A percentile compares a stretch with the other conserved stretches of the same genome.
Conservation (phyloP, 805 yeast genomes). For the Isabelozyma pseudorhagii region DNA sequence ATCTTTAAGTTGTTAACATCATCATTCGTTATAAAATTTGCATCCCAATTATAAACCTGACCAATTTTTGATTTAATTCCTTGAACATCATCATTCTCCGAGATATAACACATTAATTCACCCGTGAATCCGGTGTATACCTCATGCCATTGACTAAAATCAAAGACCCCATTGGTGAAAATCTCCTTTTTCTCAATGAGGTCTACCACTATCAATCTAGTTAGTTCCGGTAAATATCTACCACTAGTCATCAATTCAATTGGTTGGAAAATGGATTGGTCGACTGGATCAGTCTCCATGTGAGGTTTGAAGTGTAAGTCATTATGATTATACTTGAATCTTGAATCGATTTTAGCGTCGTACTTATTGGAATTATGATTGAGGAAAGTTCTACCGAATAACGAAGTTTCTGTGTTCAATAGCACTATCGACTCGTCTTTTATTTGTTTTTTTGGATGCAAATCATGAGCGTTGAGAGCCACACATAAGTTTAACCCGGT, state of each 20-base stretch:
- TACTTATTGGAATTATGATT: constrained; percentile 27
- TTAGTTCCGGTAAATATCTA: constrained; percentile 52
- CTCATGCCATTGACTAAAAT: constrained; percentile 4
- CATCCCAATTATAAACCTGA: constrained; percentile 18
- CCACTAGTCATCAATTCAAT: constrained; percentile 55
- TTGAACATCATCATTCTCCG: constrained; percentile 22
- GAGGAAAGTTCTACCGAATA: constrained; percentile 45
- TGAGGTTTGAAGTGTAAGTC: constrained; percentile 20
- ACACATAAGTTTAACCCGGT: constrained; percentile 65
- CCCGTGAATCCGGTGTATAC: constrained; percentile 37
- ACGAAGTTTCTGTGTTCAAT: constrained; percentile 53
- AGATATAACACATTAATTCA: constrained; percentile 37
- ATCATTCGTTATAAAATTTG: constrained; percentile 9
- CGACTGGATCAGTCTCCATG: constrained; percentile 20
- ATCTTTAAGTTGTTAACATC: constrained; percentile 28
- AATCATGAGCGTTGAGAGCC: constrained; percentile 18
- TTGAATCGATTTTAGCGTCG: constrained; percentile 36
- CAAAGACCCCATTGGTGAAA: constrained; percentile 14
- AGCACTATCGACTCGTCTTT: constrained; percentile 19
- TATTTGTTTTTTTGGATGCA: constrained; percentile 16
- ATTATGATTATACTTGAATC: constrained; percentile 17
- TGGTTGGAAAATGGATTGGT: constrained; percentile 47
- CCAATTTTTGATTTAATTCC: constrained; percentile 16
- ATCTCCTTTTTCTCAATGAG: constrained; percentile 25
- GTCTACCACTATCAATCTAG: constrained; percentile 41